Base-by-base conservation (phyloP, 1,284 basidiomycete genomes). In the Phaffia rhodozyma region DNA sequence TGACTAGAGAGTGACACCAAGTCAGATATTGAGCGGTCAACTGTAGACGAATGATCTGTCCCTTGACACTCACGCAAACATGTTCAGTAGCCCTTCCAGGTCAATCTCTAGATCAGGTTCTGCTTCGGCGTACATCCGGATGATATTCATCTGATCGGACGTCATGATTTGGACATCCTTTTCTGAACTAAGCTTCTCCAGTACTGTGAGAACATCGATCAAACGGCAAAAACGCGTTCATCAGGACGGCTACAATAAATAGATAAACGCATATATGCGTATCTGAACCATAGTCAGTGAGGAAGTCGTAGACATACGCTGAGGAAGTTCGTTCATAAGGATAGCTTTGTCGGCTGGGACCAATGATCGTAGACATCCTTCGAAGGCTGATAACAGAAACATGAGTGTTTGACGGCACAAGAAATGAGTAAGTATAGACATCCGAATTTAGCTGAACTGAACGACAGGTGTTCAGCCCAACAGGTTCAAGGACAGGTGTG, bases 181-280 rank as follows among this genome's bases (percentile, higher is more conserved):
- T 30, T 55, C 60, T 21, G 27, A 32, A 11, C 56, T 55, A 23
- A 62, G 60, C 34, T 62, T 62, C 13, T 43, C 25, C 47, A 62
- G 30, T 5, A 57, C 55, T 62, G 27, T 25, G 32, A 29, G 25
- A 3, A 49, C 5, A 25, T 16, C 20, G 16, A 9, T 4, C 20
- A 56, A 9, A 18, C 18, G 50, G 11, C 32, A 48, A 20, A 48
- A 48, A 7, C 27, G 7, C 1, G 5, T 7, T 53, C 29, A 20
- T 16, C 23, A 27, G 43, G 27, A 49, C 6, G 20, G 20, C 18
- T 9, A 34, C 11, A 5, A 25, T 7, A 30, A 53, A 16, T n/a
- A 23, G n/a, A 18, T 18, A 38, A 48, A 55, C 50, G 21, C n/a
- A 52, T 34, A 29, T 16, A 25, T 43, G 50, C 30, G 30, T 53